Percentiles rank a stretch among this genome's conserved stretches.
phyloP scores from a whole-genome alignment of 2,329 filamentous ascomycete species.

The Sordariomycetes sp. region DNA sequence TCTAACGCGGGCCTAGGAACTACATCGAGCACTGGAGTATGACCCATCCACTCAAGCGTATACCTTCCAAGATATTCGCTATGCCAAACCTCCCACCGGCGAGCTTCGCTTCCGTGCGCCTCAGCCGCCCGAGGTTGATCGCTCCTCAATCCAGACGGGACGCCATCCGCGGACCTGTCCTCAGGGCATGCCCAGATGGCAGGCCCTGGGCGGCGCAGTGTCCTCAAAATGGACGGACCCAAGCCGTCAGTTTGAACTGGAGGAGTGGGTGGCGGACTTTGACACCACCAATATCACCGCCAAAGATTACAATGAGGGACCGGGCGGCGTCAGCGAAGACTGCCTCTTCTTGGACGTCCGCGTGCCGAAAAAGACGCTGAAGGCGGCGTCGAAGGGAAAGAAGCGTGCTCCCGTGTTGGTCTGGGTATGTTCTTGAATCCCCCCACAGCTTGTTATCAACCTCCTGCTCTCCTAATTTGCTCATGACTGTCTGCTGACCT shows the following conservation, averaged over 20 bases:
- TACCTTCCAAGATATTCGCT: slow-evolving; percentile 15
- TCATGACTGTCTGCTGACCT: background rate
- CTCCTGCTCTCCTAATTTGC: background rate
- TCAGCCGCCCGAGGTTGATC: slow-evolving; percentile 4
- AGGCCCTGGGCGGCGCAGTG: background rate
- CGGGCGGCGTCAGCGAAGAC: slow-evolving; percentile 17
- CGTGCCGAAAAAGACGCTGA: slow-evolving; percentile 22
- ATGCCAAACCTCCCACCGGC: slow-evolving; percentile 10
- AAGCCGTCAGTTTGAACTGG: slow-evolving; percentile 1
- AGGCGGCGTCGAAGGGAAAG: slow-evolving; percentile 11
- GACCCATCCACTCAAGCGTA: slow-evolving; percentile 8
- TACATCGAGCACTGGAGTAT: slow-evolving; percentile 7
- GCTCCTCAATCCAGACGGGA: slow-evolving; percentile 7
- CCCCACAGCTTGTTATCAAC: background rate
- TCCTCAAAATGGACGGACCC: slow-evolving; percentile 6
- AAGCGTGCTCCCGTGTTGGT: slow-evolving; percentile 13
- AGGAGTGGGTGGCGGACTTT: slow-evolving; percentile 3
- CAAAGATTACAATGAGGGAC: background rate
- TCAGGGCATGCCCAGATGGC: slow-evolving; percentile 7
- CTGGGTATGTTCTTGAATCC: slow-evolving; percentile 6
- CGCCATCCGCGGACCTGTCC: slow-evolving; percentile 9
- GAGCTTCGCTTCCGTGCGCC: slow-evolving; percentile 12
- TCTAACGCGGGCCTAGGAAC: background rate
- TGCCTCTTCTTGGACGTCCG: slow-evolving; percentile 29
- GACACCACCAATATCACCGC: slow-evolving; percentile 7